Percentiles rank a stretch among this genome's conserved stretches.
Conservation (phyloP, 2,329 filamentous ascomycete species). For the Colletotrichum tropicicola region DNA sequence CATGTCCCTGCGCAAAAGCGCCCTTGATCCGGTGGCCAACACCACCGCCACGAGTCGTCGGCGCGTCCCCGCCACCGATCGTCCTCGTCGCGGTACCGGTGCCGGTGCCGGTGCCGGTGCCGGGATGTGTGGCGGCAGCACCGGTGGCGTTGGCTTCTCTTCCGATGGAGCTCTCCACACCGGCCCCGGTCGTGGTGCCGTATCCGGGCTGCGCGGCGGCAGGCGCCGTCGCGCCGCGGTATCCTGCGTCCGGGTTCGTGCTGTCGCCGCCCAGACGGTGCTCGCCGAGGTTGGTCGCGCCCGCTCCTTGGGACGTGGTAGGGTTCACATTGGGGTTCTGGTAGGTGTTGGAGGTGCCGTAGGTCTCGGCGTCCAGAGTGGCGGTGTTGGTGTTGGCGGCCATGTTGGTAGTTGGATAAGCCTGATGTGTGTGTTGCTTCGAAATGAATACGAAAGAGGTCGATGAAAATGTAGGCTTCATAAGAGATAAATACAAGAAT, state of each 20-base stretch:
- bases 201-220: background rate
- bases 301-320: background rate
- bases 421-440: too few species aligned
- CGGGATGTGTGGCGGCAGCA: background rate
- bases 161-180: background rate
- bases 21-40: constrained; percentile 24
- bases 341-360: background rate
- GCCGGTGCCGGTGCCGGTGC: background rate
- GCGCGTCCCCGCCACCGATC: constrained; percentile 22
- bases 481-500: too few species aligned
- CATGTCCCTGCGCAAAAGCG: constrained; percentile 26
- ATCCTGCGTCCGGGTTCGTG: constrained; percentile 1
- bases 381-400: constrained; percentile 18
- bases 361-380: background rate
- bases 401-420: background rate
- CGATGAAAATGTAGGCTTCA: too few species aligned
- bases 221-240: background rate
- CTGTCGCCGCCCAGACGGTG: background rate
- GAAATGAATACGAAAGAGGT: too few species aligned
- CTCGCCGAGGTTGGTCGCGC: background rate
- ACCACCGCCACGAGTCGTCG: constrained; percentile 24
- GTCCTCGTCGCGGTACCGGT: background rate
- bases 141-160: background rate
- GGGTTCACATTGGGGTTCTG: background rate
- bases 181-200: background rate